phyloP scores from a whole-genome alignment of 257 asterid genomes.

The Datura wrightii region DNA sequence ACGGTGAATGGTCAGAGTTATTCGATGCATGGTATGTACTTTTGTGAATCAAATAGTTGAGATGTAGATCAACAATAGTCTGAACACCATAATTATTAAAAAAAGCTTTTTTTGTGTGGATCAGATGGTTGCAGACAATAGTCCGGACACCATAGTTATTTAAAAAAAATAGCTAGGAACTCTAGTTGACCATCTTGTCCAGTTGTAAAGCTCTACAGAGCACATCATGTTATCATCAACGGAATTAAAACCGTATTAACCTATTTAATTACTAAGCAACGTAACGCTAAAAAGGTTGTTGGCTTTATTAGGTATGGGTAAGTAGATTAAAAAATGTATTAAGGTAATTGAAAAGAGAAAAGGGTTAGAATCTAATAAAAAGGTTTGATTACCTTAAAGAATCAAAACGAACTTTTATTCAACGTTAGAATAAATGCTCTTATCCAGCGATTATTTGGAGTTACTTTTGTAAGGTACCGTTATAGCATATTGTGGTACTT shows the following conservation, averaged over 20 bases:
- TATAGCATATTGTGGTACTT: conserved; percentile 26
- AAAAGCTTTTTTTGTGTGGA: not conserved
- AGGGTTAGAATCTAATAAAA: not conserved
- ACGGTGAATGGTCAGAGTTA: not conserved
- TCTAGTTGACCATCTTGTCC: not conserved
- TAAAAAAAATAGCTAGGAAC: not conserved
- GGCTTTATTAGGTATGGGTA: not conserved
- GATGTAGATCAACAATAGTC: not conserved
- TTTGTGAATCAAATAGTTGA: not conserved
- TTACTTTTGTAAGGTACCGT: conserved; percentile 30
- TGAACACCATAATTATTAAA: not conserved
- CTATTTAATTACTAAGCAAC: not conserved
- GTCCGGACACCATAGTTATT: not conserved
- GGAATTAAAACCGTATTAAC: not conserved
- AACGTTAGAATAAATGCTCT: conserved; percentile 29
- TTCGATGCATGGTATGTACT: not conserved
- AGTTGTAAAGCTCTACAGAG: not conserved
- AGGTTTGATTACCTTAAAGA: conserved; percentile 29
- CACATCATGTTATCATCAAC: not conserved
- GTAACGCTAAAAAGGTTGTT: not conserved
- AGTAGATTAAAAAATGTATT: not conserved
- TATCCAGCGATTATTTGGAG: conserved; percentile 10
- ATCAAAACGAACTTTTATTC: conserved; percentile 15
- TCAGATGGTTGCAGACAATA: not conserved
- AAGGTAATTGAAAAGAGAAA: not conserved